phyloP scores from a whole-genome alignment of 73 alveolate genomes.

The Tetrahymena elliotti region DNA sequence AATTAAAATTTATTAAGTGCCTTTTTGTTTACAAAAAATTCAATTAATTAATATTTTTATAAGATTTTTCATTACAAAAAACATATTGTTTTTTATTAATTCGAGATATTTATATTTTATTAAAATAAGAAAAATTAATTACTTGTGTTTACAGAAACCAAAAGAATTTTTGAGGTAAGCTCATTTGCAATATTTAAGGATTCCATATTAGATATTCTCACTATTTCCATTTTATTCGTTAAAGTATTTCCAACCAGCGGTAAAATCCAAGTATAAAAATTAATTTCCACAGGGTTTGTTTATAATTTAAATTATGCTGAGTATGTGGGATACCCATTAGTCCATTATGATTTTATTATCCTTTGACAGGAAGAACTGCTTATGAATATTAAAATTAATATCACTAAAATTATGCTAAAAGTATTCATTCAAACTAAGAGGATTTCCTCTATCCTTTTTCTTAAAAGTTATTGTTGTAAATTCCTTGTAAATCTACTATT shows the following conservation, averaged over 20 bases:
- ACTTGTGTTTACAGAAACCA: not conserved
- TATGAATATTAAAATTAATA: not conserved
- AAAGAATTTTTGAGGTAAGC: not conserved
- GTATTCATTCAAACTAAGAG: not conserved
- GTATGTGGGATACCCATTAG: not conserved
- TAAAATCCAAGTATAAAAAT: not conserved
- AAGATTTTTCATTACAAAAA: too few species aligned
- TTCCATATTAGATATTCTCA: not conserved
- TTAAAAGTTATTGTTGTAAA: not conserved
- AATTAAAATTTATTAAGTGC: not conserved
- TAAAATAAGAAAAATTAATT: not conserved
- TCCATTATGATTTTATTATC: not conserved
- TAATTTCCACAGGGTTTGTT: not conserved
- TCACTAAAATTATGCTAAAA: not conserved
- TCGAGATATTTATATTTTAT: not conserved
- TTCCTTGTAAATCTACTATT: not conserved
- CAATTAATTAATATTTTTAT: too few species aligned
- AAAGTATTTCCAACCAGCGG: not conserved
- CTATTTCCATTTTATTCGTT: not conserved
- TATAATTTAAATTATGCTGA: not conserved
- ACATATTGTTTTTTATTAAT: too few species aligned
- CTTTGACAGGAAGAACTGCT: not conserved
- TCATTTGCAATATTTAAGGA: not conserved
- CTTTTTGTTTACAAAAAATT: not conserved
- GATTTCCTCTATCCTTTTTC: not conserved